Conservation (phyloP, 1,139 yeast genomes). For the Saccharomyces hybrid region DNA sequence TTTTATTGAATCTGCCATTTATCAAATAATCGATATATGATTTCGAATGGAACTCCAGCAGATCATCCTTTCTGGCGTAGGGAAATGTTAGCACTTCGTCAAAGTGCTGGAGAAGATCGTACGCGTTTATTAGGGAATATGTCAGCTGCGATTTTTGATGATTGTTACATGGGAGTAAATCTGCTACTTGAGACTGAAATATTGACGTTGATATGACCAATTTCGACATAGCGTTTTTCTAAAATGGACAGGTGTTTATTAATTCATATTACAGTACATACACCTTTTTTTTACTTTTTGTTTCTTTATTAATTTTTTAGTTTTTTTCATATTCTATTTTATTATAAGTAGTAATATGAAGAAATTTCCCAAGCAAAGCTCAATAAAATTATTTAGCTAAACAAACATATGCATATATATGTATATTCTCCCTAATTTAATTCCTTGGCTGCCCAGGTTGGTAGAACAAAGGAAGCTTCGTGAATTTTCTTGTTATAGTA, state of each 20-base stretch:
- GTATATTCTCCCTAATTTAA: conserved; percentile 14
- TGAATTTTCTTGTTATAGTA: conserved; percentile 78
- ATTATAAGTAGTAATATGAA: background rate
- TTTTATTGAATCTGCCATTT: conserved; percentile 10
- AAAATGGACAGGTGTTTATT: background rate
- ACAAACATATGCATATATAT: background rate
- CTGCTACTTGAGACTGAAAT: conserved; percentile 28
- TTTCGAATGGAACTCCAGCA: conserved; percentile 21
- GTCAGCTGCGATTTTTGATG: conserved; percentile 22
- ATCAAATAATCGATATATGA: conserved; percentile 18
- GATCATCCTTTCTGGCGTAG: conserved; percentile 11
- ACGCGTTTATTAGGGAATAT: conserved; percentile 18
- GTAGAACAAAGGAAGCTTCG: conserved; percentile 78
- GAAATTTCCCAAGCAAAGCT: background rate
- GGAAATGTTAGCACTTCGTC: conserved; percentile 19
- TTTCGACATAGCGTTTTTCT: conserved; percentile 12
- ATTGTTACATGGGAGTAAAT: conserved; percentile 28
- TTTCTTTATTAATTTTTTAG: background rate
- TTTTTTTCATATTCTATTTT: background rate
- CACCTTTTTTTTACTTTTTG: conserved; percentile 7
- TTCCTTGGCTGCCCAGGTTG: conserved; percentile 67
- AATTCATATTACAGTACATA: background rate
- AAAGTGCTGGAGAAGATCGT: conserved; percentile 20
- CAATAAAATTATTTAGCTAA: background rate
- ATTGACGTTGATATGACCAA: conserved; percentile 23